A percentile compares a stretch with the other conserved stretches of the same genome.
phyloP scores from a whole-genome alignment of 345 rosid species.

The Microcos paniculata region DNA sequence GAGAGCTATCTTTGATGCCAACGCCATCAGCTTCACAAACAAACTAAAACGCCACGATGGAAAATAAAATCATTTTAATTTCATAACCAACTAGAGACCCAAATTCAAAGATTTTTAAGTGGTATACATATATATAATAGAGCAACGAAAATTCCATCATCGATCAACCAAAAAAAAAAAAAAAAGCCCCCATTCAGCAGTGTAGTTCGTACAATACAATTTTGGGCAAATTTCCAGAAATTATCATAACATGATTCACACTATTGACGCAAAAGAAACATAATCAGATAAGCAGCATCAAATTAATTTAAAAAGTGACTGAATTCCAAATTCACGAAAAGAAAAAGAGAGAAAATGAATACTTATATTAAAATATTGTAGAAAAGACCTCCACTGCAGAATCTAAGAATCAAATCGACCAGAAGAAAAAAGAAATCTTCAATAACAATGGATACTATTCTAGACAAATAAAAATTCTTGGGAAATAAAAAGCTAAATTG shows the following conservation, averaged over 20 bases:
- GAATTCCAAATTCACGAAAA: background rate
- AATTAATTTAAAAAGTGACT: background rate
- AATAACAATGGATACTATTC: too few relatives aligned
- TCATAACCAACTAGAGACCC: background rate
- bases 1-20: slow-evolving; percentile 61
- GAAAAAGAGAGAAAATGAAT: slow-evolving; percentile 3
- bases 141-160: too few relatives aligned
- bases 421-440: background rate
- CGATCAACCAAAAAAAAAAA: background rate
- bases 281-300: background rate
- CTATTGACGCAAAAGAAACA: background rate
- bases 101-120: too few relatives aligned
- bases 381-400: background rate
- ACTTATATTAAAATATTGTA: too few relatives aligned
- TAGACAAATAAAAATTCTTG: too few relatives aligned
- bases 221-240: background rate
- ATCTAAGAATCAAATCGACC: slow-evolving; percentile 9
- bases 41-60: background rate
- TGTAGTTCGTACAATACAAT: background rate
- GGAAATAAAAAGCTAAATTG: too few relatives aligned
- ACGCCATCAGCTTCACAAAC: slow-evolving; percentile 42
- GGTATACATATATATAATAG: too few relatives aligned
- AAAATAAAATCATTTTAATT: too few relatives aligned
- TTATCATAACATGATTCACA: background rate
- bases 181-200: background rate